Evolutionary conservation across 768 basidiomycete species (phyloP).

Genomic region (Mrakia hoshinonis): DNA sequence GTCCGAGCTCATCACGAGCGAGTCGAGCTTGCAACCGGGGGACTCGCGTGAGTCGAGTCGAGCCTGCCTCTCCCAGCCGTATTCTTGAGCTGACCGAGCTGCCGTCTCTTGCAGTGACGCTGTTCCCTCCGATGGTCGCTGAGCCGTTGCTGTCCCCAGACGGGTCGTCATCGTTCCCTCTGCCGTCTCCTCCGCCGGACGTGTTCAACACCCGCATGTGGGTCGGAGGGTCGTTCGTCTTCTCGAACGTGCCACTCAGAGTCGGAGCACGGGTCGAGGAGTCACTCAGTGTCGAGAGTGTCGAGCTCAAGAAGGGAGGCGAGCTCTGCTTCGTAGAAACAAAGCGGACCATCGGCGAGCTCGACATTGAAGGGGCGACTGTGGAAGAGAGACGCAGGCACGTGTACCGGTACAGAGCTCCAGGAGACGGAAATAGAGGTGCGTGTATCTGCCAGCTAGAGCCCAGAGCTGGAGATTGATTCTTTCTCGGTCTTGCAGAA

Average conservation of each 20-base stretch:
- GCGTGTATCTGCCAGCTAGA: background rate
- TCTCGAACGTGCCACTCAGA: background rate
- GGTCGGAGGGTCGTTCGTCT: conserved; percentile 1
- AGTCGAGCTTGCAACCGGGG: background rate
- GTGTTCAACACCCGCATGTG: conserved; percentile 7
- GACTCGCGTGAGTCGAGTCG: background rate
- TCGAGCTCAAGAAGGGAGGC: background rate
- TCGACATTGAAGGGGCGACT: background rate
- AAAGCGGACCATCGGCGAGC: background rate
- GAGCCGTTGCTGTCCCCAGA: background rate
- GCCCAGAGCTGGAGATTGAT: background rate
- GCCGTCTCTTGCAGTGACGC: background rate
- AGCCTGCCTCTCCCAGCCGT: background rate
- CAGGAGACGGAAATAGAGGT: background rate
- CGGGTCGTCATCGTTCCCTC: background rate
- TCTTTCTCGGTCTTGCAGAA: background rate
- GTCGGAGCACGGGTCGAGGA: background rate
- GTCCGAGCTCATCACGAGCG: background rate
- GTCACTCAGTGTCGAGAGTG: background rate
- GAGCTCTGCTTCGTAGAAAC: conserved; percentile 1
- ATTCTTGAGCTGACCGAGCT: too few relatives aligned
- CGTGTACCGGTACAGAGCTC: background rate
- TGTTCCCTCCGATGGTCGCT: background rate
- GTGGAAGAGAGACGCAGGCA: conserved; percentile 4
- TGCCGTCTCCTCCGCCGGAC: background rate